These are phyloP conservation scores for Aspergillus coremiiformis DNA, from an alignment of 495 filamentous ascomycete genomes.

Conservation along the genomic window DNA sequence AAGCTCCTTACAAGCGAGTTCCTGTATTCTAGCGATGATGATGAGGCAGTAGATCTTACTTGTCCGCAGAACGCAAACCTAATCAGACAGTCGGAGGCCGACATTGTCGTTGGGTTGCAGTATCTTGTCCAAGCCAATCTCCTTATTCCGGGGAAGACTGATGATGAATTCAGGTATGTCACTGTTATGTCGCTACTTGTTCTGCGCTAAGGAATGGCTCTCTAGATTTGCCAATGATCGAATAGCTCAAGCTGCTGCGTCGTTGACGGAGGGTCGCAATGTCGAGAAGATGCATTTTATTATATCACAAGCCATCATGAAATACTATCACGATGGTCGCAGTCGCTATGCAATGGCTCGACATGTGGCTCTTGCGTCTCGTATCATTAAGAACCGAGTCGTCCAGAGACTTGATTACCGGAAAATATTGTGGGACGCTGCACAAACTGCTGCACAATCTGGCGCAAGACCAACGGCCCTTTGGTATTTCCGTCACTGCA, in stretches of 20 bases:
- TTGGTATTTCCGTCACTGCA: slow-evolving; percentile 67
- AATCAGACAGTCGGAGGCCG: slow-evolving; percentile 35
- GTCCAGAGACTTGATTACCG: slow-evolving; percentile 55
- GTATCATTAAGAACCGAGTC: slow-evolving; percentile 61
- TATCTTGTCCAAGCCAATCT: slow-evolving; percentile 69
- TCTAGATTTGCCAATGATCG: slow-evolving; percentile 73
- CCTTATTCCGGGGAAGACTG: slow-evolving; percentile 63
- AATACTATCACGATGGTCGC: slow-evolving; percentile 53
- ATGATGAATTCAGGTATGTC: slow-evolving; percentile 58
- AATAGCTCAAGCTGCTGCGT: slow-evolving; percentile 66
- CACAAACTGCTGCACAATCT: slow-evolving; percentile 65
- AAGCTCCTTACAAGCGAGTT: slow-evolving; percentile 64
- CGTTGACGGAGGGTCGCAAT: slow-evolving; percentile 58
- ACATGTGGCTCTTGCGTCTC: slow-evolving; percentile 66
- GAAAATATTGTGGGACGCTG: slow-evolving; percentile 66
- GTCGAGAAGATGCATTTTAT: slow-evolving; percentile 78
- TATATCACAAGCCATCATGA: slow-evolving; percentile 70
- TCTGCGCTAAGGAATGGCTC: background rate
- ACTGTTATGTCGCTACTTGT: slow-evolving; percentile 26
- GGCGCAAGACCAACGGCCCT: slow-evolving; percentile 72
- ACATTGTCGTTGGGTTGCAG: slow-evolving; percentile 69
- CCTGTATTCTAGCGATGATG: slow-evolving; percentile 41
- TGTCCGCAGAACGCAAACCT: slow-evolving; percentile 26
- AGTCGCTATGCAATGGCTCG: slow-evolving; percentile 62
- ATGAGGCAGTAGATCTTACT: slow-evolving; percentile 28